Percentiles rank a stretch among this genome's conserved stretches.
phyloP scores from a whole-genome alignment of 2,329 filamentous ascomycete species.

The Ophiostoma ulmi region DNA sequence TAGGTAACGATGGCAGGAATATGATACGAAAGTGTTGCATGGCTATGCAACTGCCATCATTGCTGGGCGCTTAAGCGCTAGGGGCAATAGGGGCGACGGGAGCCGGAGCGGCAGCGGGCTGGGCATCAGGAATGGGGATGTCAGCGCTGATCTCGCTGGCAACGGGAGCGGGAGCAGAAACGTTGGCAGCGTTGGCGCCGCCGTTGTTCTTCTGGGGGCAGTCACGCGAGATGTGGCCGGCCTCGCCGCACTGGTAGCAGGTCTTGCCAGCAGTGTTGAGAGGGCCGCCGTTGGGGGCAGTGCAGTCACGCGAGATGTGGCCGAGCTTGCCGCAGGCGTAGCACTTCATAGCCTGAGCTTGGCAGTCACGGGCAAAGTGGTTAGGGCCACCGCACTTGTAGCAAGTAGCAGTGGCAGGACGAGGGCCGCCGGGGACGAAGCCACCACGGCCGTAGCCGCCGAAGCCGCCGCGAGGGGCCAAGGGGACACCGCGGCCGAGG shows the following conservation, averaged over 20 bases:
- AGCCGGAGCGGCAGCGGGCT: conserved; percentile 42
- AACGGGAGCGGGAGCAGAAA: conserved; percentile 34
- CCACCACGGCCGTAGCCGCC: conserved; percentile 66
- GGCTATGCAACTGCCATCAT: neutral
- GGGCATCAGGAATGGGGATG: conserved; percentile 34
- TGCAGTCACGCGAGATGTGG: conserved; percentile 91
- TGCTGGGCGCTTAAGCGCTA: conserved; percentile 29
- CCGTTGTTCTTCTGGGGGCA: conserved; percentile 65
- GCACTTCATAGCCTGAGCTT: conserved; percentile 98
- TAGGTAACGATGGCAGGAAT: neutral
- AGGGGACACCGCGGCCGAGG: conserved; percentile 62
- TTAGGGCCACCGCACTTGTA: conserved; percentile 82
- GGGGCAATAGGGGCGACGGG: conserved; percentile 46
- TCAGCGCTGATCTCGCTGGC: conserved; percentile 44
- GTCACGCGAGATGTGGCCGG: conserved; percentile 92
- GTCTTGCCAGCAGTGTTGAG: conserved; percentile 96
- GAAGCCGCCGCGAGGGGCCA: conserved; percentile 54
- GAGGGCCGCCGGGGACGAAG: conserved; percentile 60
- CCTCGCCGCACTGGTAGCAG: conserved; percentile 95
- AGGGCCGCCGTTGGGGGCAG: conserved; percentile 89
- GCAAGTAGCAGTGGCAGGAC: conserved; percentile 64
- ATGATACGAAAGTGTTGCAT: neutral
- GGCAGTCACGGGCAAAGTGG: conserved; percentile 97
- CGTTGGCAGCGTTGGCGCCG: conserved; percentile 13
- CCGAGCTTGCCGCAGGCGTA: conserved; percentile 94